A percentile compares a stretch with the other conserved stretches of the same genome.
Conservation (phyloP, 78 protist genomes). For the Dictyostelium purpureum region DNA sequence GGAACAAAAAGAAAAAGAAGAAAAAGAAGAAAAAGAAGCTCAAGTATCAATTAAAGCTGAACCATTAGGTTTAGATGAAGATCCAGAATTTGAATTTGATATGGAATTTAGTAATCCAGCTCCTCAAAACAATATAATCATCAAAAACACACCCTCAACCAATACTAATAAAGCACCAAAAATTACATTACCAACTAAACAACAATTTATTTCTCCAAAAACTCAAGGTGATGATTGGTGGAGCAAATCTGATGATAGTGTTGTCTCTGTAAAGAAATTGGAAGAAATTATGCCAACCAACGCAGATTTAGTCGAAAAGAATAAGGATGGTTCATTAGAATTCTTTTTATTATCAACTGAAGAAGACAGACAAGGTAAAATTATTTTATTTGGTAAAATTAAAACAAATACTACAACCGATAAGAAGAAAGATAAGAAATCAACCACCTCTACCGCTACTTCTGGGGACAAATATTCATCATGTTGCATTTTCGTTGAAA, state of each 20-base stretch:
- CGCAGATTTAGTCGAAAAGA: neutral
- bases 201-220: conserved; percentile 47
- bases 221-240: conserved; percentile 39
- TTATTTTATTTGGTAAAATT: conserved; percentile 61
- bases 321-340: conserved; percentile 14
- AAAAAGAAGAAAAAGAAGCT: neutral
- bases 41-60: neutral
- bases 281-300: neutral
- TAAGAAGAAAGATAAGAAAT: too few species aligned
- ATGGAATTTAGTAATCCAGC: conserved; percentile 9
- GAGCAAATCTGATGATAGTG: neutral
- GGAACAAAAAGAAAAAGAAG: neutral
- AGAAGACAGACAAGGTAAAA: conserved; percentile 57
- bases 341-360: conserved; percentile 23
- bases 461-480: neutral
- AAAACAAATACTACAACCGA: neutral
- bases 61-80: neutral
- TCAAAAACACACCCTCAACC: neutral
- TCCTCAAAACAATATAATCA: neutral
- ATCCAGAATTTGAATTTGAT: conserved; percentile 15
- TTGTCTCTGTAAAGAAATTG: neutral
- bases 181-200: neutral
- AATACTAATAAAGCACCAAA: neutral
- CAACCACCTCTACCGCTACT: neutral
- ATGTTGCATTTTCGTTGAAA: conserved; percentile 44